These are phyloP conservation scores for Neurospora intermedia DNA, from an alignment of 495 filamentous ascomycete genomes.

Conservation along the genomic window DNA sequence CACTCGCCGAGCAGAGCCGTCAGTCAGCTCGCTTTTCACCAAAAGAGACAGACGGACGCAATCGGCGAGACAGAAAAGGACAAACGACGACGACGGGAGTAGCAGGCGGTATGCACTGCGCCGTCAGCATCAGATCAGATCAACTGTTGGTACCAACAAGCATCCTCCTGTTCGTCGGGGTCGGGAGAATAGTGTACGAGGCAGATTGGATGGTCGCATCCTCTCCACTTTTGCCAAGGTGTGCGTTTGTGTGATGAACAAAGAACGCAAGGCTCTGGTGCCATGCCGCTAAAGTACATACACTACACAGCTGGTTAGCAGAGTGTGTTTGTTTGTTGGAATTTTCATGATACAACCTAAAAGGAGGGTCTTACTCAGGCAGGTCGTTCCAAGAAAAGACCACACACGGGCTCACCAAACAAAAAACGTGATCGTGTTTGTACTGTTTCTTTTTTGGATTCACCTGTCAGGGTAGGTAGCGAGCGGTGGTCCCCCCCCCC, in stretches of 20 bases:
- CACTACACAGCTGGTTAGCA: neutral
- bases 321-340: neutral
- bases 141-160: neutral
- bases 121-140: neutral
- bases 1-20: neutral
- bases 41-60: neutral
- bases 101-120: neutral
- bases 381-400: too few relatives aligned
- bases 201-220: neutral
- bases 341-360: slow-evolving; percentile 1
- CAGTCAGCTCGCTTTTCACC: neutral
- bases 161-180: neutral
- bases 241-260: neutral
- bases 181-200: neutral
- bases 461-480: neutral
- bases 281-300: neutral
- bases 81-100: too few relatives aligned
- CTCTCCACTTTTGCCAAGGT: neutral
- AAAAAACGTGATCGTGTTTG: too few relatives aligned
- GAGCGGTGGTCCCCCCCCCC: too few relatives aligned
- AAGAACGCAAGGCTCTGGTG: slow-evolving; percentile 4
- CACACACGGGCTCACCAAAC: too few relatives aligned
- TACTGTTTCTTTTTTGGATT: too few relatives aligned
- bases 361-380: neutral
- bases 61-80: neutral